Conservation (phyloP, 176 grass and related monocot genomes). For the Musa itinerans region DNA sequence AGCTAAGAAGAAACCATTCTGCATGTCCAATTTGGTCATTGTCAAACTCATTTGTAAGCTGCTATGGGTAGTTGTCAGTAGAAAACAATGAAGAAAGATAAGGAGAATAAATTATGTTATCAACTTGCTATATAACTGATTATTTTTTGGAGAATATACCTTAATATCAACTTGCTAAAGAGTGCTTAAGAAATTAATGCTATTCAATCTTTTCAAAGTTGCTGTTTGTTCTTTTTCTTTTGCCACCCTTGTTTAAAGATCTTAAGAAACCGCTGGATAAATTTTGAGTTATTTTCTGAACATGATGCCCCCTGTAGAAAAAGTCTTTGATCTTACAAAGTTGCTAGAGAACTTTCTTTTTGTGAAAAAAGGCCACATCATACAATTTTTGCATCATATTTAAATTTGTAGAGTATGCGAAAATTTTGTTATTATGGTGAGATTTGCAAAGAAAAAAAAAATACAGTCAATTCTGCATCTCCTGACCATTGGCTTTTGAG, state of each 20-base stretch:
- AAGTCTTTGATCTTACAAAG: not conserved
- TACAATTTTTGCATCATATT: too few relatives aligned
- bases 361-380: too few relatives aligned
- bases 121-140: not conserved
- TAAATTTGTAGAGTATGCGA: too few relatives aligned
- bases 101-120: not conserved
- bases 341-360: not conserved
- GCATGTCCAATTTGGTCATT: not conserved
- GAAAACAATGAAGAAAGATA: not conserved
- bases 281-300: not conserved
- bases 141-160: not conserved
- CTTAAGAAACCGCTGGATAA: not conserved
- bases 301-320: not conserved
- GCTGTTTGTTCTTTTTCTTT: not conserved
- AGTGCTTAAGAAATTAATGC: not conserved
- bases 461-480: not conserved
- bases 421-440: too few relatives aligned
- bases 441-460: not conserved
- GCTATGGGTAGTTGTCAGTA: not conserved
- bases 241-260: not conserved
- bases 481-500: slow-evolving; percentile 7
- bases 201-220: not conserved
- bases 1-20: not conserved
- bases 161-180: not conserved
- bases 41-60: not conserved